Evolutionary conservation across 768 basidiomycete genomes (phyloP).

Genomic region (Dioszegia aurantiaca): DNA sequence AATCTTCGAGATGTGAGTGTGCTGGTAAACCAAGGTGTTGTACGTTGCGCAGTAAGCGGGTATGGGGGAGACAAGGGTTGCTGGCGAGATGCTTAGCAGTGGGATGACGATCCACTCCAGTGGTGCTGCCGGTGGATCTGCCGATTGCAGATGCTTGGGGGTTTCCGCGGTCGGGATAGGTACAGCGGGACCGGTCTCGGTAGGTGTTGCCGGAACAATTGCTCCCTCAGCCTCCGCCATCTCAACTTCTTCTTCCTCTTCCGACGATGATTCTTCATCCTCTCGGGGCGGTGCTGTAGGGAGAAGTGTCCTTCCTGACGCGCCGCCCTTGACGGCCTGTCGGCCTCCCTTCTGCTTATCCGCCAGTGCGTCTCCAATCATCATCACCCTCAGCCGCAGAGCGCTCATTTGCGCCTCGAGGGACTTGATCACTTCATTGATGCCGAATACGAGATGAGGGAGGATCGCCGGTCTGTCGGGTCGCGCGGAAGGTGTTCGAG

Average conservation of each 20-base stretch:
- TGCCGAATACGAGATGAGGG: slow-evolving; percentile 41
- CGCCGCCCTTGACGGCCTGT: neutral
- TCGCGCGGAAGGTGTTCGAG: slow-evolving; percentile 6
- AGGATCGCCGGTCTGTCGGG: slow-evolving; percentile 33
- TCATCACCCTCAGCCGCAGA: slow-evolving; percentile 32
- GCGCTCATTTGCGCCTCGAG: slow-evolving; percentile 42
- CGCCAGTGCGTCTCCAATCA: slow-evolving; percentile 31
- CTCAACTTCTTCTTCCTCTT: slow-evolving; percentile 13
- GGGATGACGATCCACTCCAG: slow-evolving; percentile 43
- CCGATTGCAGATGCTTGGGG: neutral
- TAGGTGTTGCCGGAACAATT: no score
- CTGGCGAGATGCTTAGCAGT: slow-evolving; percentile 42
- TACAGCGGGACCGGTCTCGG: neutral
- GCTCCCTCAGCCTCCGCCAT: neutral
- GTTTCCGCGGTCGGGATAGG: neutral
- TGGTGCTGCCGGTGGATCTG: slow-evolving; percentile 12
- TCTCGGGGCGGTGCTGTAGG: slow-evolving; percentile 25
- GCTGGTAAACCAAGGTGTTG: slow-evolving; percentile 47
- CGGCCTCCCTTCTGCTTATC: slow-evolving; percentile 14
- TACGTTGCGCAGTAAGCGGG: slow-evolving; percentile 46
- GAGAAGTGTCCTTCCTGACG: slow-evolving; percentile 10
- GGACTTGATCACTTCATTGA: slow-evolving; percentile 49
- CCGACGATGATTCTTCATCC: slow-evolving; percentile 9
- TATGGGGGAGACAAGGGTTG: slow-evolving; percentile 41
- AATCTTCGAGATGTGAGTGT: slow-evolving; percentile 28